Evolutionary conservation across 2,329 filamentous ascomycete genomes (phyloP).

Genomic region (Dothistroma pini): DNA sequence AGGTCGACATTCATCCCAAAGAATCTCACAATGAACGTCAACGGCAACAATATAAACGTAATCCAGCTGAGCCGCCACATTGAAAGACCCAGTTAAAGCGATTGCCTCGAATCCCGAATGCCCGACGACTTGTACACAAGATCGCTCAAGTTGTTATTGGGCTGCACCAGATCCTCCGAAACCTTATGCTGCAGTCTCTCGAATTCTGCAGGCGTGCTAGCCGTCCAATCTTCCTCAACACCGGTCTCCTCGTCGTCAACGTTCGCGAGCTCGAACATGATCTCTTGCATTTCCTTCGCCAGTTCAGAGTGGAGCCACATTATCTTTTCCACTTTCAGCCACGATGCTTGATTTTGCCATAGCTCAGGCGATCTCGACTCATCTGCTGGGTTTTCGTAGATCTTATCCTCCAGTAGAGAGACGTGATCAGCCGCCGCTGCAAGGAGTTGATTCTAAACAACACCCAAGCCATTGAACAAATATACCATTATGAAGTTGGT

Average conservation of each 20-base stretch:
- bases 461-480: slow-evolving; percentile 47
- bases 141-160: slow-evolving; percentile 49
- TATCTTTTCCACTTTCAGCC: slow-evolving; percentile 52
- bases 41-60: slow-evolving; percentile 69
- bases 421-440: slow-evolving; percentile 48
- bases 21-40: slow-evolving; percentile 50
- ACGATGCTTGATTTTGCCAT: slow-evolving; percentile 49
- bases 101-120: slow-evolving; percentile 50
- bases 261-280: slow-evolving; percentile 42
- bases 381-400: slow-evolving; percentile 54
- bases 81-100: slow-evolving; percentile 46
- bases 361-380: slow-evolving; percentile 51
- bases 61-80: slow-evolving; percentile 61
- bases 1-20: slow-evolving; percentile 53
- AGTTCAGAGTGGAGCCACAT: slow-evolving; percentile 50
- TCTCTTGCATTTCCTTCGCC: slow-evolving; percentile 44
- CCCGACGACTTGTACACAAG: slow-evolving; percentile 53
- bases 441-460: slow-evolving; percentile 47
- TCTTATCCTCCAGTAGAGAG: slow-evolving; percentile 49
- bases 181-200: slow-evolving; percentile 48
- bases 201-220: slow-evolving; percentile 40
- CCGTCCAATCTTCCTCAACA: slow-evolving; percentile 40
- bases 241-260: slow-evolving; percentile 27
- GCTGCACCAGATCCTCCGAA: slow-evolving; percentile 50
- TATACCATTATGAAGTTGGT: slow-evolving; percentile 50